Evolutionary conservation across 345 rosid species (phyloP), one percentile per base, ranked within the genome.

Genomic region (Bruguiera parviflora): DNA sequence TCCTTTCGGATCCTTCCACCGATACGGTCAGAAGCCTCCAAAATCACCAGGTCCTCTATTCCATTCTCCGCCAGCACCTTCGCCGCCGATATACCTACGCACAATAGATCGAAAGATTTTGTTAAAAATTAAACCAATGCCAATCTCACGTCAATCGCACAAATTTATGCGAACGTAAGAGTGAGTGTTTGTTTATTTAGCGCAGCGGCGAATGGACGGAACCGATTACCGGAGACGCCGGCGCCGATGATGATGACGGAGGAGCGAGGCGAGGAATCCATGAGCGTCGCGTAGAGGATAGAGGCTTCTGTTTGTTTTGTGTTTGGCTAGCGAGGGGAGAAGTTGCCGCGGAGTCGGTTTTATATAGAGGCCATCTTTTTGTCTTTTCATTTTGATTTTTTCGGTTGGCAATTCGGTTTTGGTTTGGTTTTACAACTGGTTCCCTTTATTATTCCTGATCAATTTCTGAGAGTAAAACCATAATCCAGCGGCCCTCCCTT

Each of bases 221-320:
- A 1, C 29, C 13, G 21, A 58, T 57, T 81, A 94, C 97, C 98
- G 75, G 98, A 94, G 76, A 92, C 76, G 16, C 98, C 98, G 37
- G 98, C 98, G 67, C 98, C 98, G 87, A 94, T 80, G 72, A 92
- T 65, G 81, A 92, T 85, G 77, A 88, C 92, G 81, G 97, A 84
- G 78, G 88, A 71, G 63, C 82, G 75, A 61, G 84, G 67, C 61
- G 88, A 66, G 1, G 89, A 67, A 33, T 83, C 85, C 91, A 83
- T 28, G 57, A 6, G 57, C 47, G 24, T 65, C 1, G 57, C 29
- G 8, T 27, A 16, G 4, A 31, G 49, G 31, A 22, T 59, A 21
- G 39, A 5, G 35, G 1, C 21, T 27, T 4, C 8, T 47, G 29
- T 62, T 58, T 33, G 4, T 39, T 29, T 60, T 62, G 62, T 39